Base-by-base conservation (phyloP, 2,329 filamentous ascomycete genomes). In the Tolypocladium tundrense region DNA sequence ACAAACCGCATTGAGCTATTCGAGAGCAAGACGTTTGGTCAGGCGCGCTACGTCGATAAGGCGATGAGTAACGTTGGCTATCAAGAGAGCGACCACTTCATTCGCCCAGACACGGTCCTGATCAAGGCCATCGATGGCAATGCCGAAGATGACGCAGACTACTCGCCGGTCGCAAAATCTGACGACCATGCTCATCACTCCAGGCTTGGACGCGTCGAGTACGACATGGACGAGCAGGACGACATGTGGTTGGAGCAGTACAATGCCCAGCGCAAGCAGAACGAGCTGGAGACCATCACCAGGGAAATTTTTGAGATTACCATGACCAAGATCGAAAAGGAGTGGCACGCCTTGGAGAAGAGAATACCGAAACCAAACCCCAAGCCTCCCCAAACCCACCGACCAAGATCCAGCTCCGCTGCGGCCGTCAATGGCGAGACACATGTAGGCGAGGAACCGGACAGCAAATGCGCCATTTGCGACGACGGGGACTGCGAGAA, bases 401-500 rank as follows among this genome's bases (percentile, higher is more conserved):
- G 93, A 41, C 93, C 92, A 21, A 85, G 93, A 60, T 97, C 93
- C 50, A 96, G 92, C 71, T 96, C 91, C 58, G 93, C 93, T 53
- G 93, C 91, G 33, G 93, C 94, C 7, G 93, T 97, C 21, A 97
- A 97, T 71, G 93, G 94, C 57, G 94, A 97, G 74, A 87, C 89
- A 51, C 85, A 88, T 62, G 66, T 64, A 4, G 91, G 91, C 24
- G 94, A 97, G 73, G 93, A 97, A 72, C 92, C 94, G 65, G 94
- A 99, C 72, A 96, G 88, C 65, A 97, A 96, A 72, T 99, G 94
- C 70, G 92, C 91, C 27, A 95, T 99, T 59, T 99, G 94, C 70
- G 94, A 99, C 69, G 94, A 99, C 68, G 94, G 94, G n/a, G 94
- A 99, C 69, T 99, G 94, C 69, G 94, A 99, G 74, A 99, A 99